Evolutionary conservation across 805 yeast genomes (phyloP).

Genomic region (Wickerhamomyces hampshirensis): DNA sequence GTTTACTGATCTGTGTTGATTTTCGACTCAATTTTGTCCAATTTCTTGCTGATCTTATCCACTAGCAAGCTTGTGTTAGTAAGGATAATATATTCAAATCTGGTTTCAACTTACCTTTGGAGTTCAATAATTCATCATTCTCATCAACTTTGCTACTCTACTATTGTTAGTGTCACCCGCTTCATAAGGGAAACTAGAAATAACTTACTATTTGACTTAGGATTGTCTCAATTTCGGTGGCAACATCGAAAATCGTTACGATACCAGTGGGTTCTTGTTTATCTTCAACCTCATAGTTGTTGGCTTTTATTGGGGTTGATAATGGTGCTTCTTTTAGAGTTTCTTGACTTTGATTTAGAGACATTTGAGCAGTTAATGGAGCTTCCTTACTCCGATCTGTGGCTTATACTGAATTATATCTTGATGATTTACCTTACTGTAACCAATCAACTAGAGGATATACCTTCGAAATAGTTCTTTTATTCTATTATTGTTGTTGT

Average conservation of each 20-base stretch:
- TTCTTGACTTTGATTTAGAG: not conserved
- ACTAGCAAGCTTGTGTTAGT: conserved; percentile 16
- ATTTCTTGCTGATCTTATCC: conserved; percentile 18
- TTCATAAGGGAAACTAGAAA: not conserved
- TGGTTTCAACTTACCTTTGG: too few species aligned
- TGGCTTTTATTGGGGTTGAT: not conserved
- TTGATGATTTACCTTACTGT: too few species aligned
- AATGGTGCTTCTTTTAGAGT: not conserved
- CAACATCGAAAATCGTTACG: conserved; percentile 29
- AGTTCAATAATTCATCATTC: conserved; percentile 16
- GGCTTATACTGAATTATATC: too few species aligned
- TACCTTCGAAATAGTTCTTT: too few species aligned
- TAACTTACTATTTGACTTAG: conserved; percentile 18
- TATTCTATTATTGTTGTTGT: too few species aligned
- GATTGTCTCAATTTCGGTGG: conserved; percentile 26
- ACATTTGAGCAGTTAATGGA: too few species aligned
- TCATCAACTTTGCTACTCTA: conserved; percentile 18
- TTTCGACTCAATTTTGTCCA: conserved; percentile 21
- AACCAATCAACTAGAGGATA: too few species aligned
- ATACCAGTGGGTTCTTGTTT: conserved; percentile 5
- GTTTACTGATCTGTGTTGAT: conserved; percentile 3
- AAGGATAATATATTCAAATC: not conserved
- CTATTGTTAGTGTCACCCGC: not conserved
- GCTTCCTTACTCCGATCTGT: too few species aligned
- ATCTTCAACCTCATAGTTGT: not conserved